Conservation (phyloP, 1,284 basidiomycete species). For the Anthracocystis setariae region DNA sequence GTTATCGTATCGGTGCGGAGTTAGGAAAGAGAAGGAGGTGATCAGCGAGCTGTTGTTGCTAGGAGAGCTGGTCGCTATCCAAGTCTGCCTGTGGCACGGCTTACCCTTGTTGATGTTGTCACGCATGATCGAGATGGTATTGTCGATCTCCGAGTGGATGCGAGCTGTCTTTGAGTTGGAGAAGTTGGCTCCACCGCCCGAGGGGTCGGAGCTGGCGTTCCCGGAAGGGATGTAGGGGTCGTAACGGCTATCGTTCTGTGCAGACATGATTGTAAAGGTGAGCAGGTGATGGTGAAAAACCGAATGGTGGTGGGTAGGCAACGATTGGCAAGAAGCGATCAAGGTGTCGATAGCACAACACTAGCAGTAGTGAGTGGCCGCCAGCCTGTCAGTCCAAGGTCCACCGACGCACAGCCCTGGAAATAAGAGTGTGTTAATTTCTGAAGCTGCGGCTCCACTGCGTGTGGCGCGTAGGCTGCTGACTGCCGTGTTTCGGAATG, state of each 20-base stretch:
- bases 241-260: slow-evolving; percentile 56
- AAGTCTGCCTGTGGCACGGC: not conserved
- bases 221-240: slow-evolving; percentile 66
- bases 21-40: slow-evolving; percentile 4
- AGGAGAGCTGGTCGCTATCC: not conserved
- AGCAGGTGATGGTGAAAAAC: slow-evolving; percentile 4
- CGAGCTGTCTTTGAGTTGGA: slow-evolving; percentile 63
- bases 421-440: slow-evolving; percentile 1
- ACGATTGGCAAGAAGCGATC: not conserved
- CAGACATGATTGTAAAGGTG: slow-evolving; percentile 38
- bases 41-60: not conserved
- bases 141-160: slow-evolving; percentile 66
- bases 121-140: slow-evolving; percentile 82
- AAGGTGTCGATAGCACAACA: not conserved
- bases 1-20: not conserved
- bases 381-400: no score
- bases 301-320: no score
- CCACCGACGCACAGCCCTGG: not conserved
- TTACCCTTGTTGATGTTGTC: slow-evolving; percentile 79
- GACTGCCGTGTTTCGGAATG: not conserved
- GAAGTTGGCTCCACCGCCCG: slow-evolving; percentile 49
- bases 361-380: not conserved
- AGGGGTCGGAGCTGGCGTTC: slow-evolving; percentile 49
- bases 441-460: not conserved
- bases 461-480: not conserved